phyloP scores from a whole-genome alignment of 2,329 filamentous ascomycete species.

The Neospermospora avenae region DNA sequence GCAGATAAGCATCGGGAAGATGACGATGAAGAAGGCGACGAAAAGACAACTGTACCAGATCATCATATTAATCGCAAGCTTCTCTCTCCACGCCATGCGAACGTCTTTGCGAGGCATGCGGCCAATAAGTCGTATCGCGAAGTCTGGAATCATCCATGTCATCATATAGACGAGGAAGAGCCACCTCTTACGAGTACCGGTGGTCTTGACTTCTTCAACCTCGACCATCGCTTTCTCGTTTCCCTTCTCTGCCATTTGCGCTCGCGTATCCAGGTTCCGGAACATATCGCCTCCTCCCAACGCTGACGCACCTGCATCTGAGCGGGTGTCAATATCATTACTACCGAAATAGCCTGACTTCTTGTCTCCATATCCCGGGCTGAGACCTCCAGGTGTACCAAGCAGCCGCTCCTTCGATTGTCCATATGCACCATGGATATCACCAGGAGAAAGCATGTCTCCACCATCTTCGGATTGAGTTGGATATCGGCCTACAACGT shows the following conservation, averaged over 20 bases:
- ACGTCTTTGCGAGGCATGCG: constrained; percentile 91
- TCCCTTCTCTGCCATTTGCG: constrained; percentile 92
- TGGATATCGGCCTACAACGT: constrained; percentile 51
- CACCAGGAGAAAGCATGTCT: constrained; percentile 56
- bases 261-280: constrained; percentile 88
- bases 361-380: constrained; percentile 67
- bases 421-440: constrained; percentile 50
- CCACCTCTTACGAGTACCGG: constrained; percentile 84
- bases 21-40: constrained; percentile 84
- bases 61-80: constrained; percentile 94
- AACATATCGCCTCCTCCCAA: constrained; percentile 96
- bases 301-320: constrained; percentile 88
- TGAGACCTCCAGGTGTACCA: constrained; percentile 45
- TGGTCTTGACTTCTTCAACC: constrained; percentile 79
- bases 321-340: constrained; percentile 72
- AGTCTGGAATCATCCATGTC: constrained; percentile 86
- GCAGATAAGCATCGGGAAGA: constrained; percentile 84
- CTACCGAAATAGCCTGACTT: constrained; percentile 75
- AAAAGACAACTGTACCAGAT: constrained; percentile 85
- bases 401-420: constrained; percentile 60
- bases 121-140: constrained; percentile 71
- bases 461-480: constrained; percentile 57
- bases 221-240: constrained; percentile 88
- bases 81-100: constrained; percentile 91
- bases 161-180: constrained; percentile 77